phyloP scores from a whole-genome alignment of 768 basidiomycete species.

The Boletus vinaceobasis region DNA sequence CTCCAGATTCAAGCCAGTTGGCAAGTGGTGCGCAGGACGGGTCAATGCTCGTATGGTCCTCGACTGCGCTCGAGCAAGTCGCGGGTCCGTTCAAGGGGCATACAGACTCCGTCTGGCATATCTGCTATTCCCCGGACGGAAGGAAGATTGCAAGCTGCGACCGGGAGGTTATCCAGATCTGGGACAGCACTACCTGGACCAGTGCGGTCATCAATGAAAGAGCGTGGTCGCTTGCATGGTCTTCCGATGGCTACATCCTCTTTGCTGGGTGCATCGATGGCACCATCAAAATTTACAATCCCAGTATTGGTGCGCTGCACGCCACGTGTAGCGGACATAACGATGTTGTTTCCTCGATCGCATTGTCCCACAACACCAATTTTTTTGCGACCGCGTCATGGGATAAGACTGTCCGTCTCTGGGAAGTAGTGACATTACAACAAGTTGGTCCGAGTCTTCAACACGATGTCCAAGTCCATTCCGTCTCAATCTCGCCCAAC shows the following conservation, averaged over 20 bases:
- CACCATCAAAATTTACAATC: constrained; percentile 10
- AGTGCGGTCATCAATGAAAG: background rate
- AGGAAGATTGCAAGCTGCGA: constrained; percentile 20
- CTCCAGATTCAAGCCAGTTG: constrained; percentile 13
- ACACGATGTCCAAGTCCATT: constrained; percentile 8
- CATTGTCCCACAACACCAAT: constrained; percentile 13
- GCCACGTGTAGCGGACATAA: constrained; percentile 12
- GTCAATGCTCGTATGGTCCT: constrained; percentile 18
- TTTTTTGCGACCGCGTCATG: constrained; percentile 28
- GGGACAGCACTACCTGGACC: constrained; percentile 10
- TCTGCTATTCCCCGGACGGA: constrained; percentile 21
- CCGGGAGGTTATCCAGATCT: constrained; percentile 12
- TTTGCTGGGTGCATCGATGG: constrained; percentile 20
- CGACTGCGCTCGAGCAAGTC: background rate
- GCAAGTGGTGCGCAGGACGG: constrained; percentile 19
- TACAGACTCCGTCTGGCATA: constrained; percentile 11
- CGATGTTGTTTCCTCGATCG: constrained; percentile 20
- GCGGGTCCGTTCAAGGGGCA: constrained; percentile 10
- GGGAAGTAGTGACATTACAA: constrained; percentile 19
- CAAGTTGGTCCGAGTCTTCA: constrained; percentile 16
- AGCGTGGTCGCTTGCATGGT: constrained; percentile 25
- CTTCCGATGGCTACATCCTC: constrained; percentile 9
- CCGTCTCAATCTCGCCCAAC: constrained; percentile 17
- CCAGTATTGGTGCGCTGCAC: background rate
- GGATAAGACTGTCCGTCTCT: constrained; percentile 29